Percentiles rank a stretch among this genome's conserved stretches.
phyloP scores from a whole-genome alignment of 352 stramenopile species.

The Globisporangium irregulare region DNA sequence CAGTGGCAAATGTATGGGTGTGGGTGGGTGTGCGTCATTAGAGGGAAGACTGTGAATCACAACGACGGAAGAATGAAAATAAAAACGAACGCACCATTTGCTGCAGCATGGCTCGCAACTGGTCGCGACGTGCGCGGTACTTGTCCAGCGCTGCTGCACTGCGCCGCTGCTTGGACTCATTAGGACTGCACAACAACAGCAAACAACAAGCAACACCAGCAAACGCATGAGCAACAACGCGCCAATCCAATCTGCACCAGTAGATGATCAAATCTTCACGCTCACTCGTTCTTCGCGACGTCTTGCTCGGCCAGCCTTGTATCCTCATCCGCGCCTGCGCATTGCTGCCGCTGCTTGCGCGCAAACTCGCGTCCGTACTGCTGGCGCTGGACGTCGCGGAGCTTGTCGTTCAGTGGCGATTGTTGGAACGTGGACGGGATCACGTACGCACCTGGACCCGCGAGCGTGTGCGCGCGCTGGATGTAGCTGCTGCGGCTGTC shows the following conservation, averaged over 20 bases:
- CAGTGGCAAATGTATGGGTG: background rate
- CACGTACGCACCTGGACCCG: constrained; percentile 48
- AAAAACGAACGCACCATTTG: background rate
- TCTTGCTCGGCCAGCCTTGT: constrained; percentile 9
- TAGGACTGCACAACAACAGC: background rate
- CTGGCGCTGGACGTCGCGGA: constrained; percentile 45
- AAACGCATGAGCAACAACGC: background rate
- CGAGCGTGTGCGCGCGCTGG: constrained; percentile 40
- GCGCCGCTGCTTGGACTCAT: background rate
- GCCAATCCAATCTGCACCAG: background rate
- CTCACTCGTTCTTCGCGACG: background rate
- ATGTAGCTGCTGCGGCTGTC: constrained; percentile 48
- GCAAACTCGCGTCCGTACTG: constrained; percentile 59
- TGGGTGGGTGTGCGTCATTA: background rate
- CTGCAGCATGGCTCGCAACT: constrained; percentile 24
- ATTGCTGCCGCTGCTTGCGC: constrained; percentile 4
- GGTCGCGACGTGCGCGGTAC: constrained; percentile 34
- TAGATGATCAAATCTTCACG: no score
- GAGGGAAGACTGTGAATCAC: background rate
- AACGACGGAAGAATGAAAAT: background rate
- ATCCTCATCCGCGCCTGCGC: background rate
- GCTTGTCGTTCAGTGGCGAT: constrained; percentile 27
- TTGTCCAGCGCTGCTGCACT: constrained; percentile 14
- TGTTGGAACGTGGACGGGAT: constrained; percentile 57
- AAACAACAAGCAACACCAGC: background rate